Evolutionary conservation across 805 yeast species (phyloP), one percentile per base, ranked within the genome.

Genomic region (Ogataea trehalophila): DNA sequence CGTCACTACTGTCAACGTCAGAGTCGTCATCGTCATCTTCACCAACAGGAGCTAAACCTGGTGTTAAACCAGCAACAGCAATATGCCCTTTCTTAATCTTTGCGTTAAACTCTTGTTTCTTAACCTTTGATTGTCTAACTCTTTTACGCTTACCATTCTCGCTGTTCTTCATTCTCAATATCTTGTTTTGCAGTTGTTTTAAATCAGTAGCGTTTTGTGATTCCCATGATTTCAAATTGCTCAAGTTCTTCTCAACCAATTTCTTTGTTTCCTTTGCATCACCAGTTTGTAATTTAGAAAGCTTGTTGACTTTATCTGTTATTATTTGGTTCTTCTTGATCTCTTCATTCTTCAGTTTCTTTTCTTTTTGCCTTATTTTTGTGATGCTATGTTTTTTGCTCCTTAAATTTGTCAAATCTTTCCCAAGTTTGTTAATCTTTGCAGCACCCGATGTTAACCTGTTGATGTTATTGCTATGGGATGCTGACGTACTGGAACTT

Each of bases 21-120:
- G 46, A 48, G 13, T 53, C 58, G 13, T 54, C 59, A 26, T 60
- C 80, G 39, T 78, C 75, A 53, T 73, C 70, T 34, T 81, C 91
- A 18, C 81, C 91, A 22, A 87, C 90, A 33, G 94, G 94, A 1
- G 94, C 95, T 65, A 87, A 74, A 52, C 95, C 95, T 1, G 94
- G 95, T 0, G 95, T 87, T 46, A 87, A 71, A 26, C 94, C 92
- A 37, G 87, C 77, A 51, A 68, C 67, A 4, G 77, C 64, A 52
- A 75, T 65, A 35, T 61, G 56, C 18, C 80, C 80, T 43, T 68
- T 66, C 47, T 71, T 63, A 44, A 75, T 62, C 58, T 73, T 74
- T 31, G 67, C 63, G 42, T 70, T 65, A 60, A 72, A 69, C 9
- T 65, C 59, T 42, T 60, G 62, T 49, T 60, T 61, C 48, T 69